Evolutionary conservation across 2,329 filamentous ascomycete species (phyloP).

Genomic region (Stagonosporopsis chrysanthemi): DNA sequence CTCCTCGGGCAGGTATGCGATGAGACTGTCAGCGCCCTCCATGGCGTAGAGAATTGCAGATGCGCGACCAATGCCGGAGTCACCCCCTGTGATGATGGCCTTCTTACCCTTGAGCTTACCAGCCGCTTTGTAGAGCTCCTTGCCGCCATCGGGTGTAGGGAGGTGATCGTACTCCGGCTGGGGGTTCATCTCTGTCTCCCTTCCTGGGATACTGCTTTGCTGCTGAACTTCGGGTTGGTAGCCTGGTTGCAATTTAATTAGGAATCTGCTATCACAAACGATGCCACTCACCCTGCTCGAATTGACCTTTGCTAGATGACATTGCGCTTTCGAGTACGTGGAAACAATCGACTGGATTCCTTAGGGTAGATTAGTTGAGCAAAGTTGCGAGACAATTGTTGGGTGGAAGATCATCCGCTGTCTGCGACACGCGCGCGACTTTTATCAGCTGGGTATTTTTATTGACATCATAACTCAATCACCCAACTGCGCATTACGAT

Average conservation of each 20-base stretch:
- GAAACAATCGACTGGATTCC: too few species aligned
- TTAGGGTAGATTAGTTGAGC: too few species aligned
- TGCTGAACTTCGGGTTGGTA: slow-evolving; percentile 59
- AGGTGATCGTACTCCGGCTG: slow-evolving; percentile 70
- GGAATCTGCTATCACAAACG: background rate
- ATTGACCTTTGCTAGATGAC: slow-evolving; percentile 44
- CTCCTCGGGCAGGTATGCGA: slow-evolving; percentile 78
- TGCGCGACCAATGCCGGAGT: slow-evolving; percentile 79
- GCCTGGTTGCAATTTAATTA: slow-evolving; percentile 41
- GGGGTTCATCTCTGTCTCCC: slow-evolving; percentile 63
- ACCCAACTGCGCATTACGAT: slow-evolving; percentile 16
- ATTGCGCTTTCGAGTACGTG: slow-evolving; percentile 24
- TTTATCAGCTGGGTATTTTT: slow-evolving; percentile 28
- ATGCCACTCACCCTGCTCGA: slow-evolving; percentile 43
- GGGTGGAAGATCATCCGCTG: background rate
- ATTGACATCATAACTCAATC: slow-evolving; percentile 37
- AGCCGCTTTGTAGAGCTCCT: slow-evolving; percentile 75
- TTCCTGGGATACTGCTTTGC: slow-evolving; percentile 59
- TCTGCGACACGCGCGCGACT: slow-evolving; percentile 15
- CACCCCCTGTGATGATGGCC: slow-evolving; percentile 81
- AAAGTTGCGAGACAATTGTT: background rate
- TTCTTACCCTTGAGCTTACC: slow-evolving; percentile 78
- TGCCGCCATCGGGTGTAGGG: slow-evolving; percentile 71
- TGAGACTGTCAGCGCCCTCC: slow-evolving; percentile 78
- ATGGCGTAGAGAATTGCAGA: slow-evolving; percentile 79